A percentile compares a stretch with the other conserved stretches of the same genome.
phyloP scores from a whole-genome alignment of 805 yeast genomes.

The Starmerella ratchasimensis region DNA sequence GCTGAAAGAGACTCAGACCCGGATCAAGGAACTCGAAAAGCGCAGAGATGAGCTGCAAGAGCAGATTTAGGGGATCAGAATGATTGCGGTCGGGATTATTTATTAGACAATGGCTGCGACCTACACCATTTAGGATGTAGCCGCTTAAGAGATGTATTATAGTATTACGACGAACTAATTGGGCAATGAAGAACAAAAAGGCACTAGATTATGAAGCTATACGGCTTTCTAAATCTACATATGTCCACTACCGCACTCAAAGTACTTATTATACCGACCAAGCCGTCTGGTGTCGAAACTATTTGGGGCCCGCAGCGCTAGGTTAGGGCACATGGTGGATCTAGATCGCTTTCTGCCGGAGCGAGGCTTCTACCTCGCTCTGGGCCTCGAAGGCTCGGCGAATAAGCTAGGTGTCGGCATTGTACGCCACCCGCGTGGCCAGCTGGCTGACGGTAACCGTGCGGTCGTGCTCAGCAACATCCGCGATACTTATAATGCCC shows the following conservation, averaged over 20 bases:
- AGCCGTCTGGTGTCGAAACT: neutral
- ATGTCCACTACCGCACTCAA: neutral
- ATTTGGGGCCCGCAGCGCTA: neutral
- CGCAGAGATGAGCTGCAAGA: constrained; percentile 18
- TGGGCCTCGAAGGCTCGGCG: constrained; percentile 96
- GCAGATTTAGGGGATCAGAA: neutral
- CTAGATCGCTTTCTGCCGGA: constrained; percentile 36
- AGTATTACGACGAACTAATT: neutral
- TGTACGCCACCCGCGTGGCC: constrained; percentile 58
- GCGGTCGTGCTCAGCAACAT: constrained; percentile 78
- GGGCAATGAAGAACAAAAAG: too few relatives aligned
- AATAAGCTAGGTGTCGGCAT: constrained; percentile 92
- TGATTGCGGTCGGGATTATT: neutral
- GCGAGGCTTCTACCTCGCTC: constrained; percentile 39
- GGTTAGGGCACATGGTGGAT: constrained; percentile 29
- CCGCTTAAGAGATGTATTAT: neutral
- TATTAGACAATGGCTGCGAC: neutral
- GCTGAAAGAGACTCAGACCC: constrained; percentile 31
- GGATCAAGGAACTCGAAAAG: constrained; percentile 26
- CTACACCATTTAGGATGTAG: neutral
- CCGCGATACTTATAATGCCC: constrained; percentile 87
- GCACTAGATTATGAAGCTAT: neutral
- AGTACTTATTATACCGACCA: neutral
- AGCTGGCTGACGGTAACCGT: constrained; percentile 39
- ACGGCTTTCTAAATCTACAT: neutral